Percentiles rank a stretch among this genome's conserved stretches.
Conservation (phyloP, 306 rosid species). For the Cicer cuneatum region DNA sequence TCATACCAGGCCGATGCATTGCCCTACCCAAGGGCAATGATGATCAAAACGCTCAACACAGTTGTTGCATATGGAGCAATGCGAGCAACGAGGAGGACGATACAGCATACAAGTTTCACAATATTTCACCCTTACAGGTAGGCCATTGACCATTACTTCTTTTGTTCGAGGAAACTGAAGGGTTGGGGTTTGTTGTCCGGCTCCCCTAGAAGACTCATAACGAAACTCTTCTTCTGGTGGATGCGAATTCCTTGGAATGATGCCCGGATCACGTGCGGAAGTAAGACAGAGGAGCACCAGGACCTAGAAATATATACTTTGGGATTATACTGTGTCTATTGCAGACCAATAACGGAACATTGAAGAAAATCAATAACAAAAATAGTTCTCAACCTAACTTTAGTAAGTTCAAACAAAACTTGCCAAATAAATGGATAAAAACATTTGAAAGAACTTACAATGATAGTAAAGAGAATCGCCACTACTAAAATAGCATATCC, state of each 20-base stretch:
- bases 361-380: conserved; percentile 6
- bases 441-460: conserved; percentile 57
- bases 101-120: conserved; percentile 95
- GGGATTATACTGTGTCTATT: conserved; percentile 47
- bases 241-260: conserved; percentile 85
- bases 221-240: conserved; percentile 93
- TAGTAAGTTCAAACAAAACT: background rate
- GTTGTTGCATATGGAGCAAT: conserved; percentile 94
- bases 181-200: conserved; percentile 76
- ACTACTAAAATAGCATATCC: conserved; percentile 78
- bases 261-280: conserved; percentile 94
- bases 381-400: background rate
- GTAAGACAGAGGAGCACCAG: conserved; percentile 89
- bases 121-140: conserved; percentile 80
- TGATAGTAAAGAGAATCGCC: conserved; percentile 70
- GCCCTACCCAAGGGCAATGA: conserved; percentile 99
- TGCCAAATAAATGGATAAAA: conserved; percentile 7
- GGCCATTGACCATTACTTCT: conserved; percentile 76
- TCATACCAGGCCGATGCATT: conserved; percentile 94
- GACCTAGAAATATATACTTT: conserved; percentile 66
- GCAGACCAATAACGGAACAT: conserved; percentile 28
- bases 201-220: conserved; percentile 67
- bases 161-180: conserved; percentile 80
- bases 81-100: conserved; percentile 98
- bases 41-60: conserved; percentile 98